Evolutionary conservation across 495 filamentous ascomycete species (phyloP), one percentile per base, ranked within the genome.

Genomic region (Tuber borchii): DNA sequence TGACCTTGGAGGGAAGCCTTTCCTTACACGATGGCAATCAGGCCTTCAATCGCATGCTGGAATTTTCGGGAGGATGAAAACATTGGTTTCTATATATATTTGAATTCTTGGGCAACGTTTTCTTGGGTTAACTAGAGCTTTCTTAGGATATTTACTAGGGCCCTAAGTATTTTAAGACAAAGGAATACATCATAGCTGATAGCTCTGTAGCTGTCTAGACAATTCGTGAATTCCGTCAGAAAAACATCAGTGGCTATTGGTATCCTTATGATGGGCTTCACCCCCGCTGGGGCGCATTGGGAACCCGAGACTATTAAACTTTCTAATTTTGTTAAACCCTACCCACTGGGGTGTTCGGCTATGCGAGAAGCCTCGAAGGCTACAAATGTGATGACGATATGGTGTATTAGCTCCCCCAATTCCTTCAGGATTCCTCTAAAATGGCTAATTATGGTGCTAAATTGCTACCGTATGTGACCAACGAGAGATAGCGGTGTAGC

Each of bases 341-440:
- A 9, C 1, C 22, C 16, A 31, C 9, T 31, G 31, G 69, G 31
- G 51, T 46, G n/a, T 34, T 43, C 39, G 74, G 76, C 22, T 77
- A 77, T 22, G 74, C 76, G 69, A 46, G 76, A 61, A 73, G 75
- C 14, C 48, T 77, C 2, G 76, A 77, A 46, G 76, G 76, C 12
- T 68, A 7, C 22, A 43, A 12, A 19, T 76, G 73, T 19, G 31
- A 51, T 42, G 37, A 39, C 4, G 73, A 71, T 44, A 42, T 26
- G n/a, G 76, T 77, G 6, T 77, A 77, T 56, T 71, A 26, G 0
- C 76, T 77, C 6, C 22, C 69, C 31, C 76, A 56, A 26, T 69
- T 76, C 17, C 74, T 68, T 1, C 46, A 75, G 42, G 73, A 77
- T 26, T 77, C 76, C 45, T 43, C 31, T 2, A 17, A 43, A 8